Percentiles rank a stretch among this genome's conserved stretches.
Evolutionary conservation across 2,329 filamentous ascomycete species (phyloP).

Genomic region (Periconia sp.): DNA sequence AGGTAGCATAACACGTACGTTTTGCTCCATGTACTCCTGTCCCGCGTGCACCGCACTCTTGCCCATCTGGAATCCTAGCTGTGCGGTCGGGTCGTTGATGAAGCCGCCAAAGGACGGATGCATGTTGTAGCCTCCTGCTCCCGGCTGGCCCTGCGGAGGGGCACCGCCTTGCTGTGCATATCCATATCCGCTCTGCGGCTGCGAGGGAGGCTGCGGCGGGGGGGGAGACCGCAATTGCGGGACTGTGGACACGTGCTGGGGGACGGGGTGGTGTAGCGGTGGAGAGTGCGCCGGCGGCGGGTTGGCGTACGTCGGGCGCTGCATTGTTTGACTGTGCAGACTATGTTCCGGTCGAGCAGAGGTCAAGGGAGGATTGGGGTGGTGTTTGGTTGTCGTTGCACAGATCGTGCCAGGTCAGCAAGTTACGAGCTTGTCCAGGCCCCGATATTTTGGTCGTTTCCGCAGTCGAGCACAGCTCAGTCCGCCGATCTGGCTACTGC

Average conservation of each 20-base stretch:
- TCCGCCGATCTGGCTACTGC: conserved; percentile 24
- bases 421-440: neutral
- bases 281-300: conserved; percentile 79
- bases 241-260: conserved; percentile 97
- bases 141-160: conserved; percentile 15
- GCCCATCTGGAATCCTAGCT: conserved; percentile 93
- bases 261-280: conserved; percentile 90
- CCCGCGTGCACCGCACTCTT: conserved; percentile 90
- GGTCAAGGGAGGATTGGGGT: neutral
- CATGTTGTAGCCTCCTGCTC: conserved; percentile 43
- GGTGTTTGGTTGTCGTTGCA: conserved; percentile 6
- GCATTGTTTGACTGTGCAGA: conserved; percentile 65
- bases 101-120: conserved; percentile 81
- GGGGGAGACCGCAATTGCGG: conserved; percentile 95
- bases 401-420: conserved; percentile 11
- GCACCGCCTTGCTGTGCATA: conserved; percentile 72
- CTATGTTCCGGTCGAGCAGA: neutral
- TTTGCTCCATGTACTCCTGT: conserved; percentile 94
- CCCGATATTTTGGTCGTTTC: conserved; percentile 7
- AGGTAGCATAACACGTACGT: conserved; percentile 63
- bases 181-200: conserved; percentile 70
- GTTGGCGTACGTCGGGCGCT: conserved; percentile 77
- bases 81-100: conserved; percentile 93
- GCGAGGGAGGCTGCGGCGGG: conserved; percentile 74
- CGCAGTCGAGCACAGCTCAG: conserved; percentile 13